Evolutionary conservation across 2,329 filamentous ascomycete genomes (phyloP).

Genomic region (Rutstroemia sp.): DNA sequence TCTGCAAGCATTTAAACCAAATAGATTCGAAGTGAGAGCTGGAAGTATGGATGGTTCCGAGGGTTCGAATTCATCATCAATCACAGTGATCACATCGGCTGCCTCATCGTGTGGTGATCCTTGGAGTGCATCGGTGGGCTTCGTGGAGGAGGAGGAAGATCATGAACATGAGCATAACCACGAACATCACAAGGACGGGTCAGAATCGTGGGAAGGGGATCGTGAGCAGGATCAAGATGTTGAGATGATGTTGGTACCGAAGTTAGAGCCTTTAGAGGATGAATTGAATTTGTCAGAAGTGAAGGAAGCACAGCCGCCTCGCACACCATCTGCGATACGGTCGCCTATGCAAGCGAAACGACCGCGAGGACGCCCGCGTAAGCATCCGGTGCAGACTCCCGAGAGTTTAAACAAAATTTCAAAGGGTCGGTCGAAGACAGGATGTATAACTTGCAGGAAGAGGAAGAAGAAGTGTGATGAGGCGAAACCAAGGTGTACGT

Average conservation of each 20-base stretch:
- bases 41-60: slow-evolving; percentile 26
- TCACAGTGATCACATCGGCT: slow-evolving; percentile 25
- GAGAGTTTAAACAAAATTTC: slow-evolving; percentile 58
- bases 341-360: slow-evolving; percentile 39
- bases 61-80: slow-evolving; percentile 19
- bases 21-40: slow-evolving; percentile 1
- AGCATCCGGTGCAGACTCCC: slow-evolving; percentile 56
- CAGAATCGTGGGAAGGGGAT: not conserved
- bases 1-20: slow-evolving; percentile 1
- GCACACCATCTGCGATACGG: slow-evolving; percentile 11
- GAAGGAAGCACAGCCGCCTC: slow-evolving; percentile 20
- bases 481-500: slow-evolving; percentile 58
- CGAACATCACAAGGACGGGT: slow-evolving; percentile 1
- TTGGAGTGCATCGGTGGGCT: slow-evolving; percentile 21
- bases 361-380: slow-evolving; percentile 73
- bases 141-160: slow-evolving; percentile 23
- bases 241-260: slow-evolving; percentile 39
- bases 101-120: slow-evolving; percentile 23
- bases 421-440: slow-evolving; percentile 68
- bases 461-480: slow-evolving; percentile 69
- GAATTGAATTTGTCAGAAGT: slow-evolving; percentile 45
- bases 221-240: slow-evolving; percentile 33
- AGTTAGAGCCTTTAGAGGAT: slow-evolving; percentile 44
- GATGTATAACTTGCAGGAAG: slow-evolving; percentile 60
- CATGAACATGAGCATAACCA: slow-evolving; percentile 14